Percentiles rank a stretch among this genome's conserved stretches.
Evolutionary conservation across 306 rosid genomes (phyloP).

Genomic region (Prosopis cineraria): DNA sequence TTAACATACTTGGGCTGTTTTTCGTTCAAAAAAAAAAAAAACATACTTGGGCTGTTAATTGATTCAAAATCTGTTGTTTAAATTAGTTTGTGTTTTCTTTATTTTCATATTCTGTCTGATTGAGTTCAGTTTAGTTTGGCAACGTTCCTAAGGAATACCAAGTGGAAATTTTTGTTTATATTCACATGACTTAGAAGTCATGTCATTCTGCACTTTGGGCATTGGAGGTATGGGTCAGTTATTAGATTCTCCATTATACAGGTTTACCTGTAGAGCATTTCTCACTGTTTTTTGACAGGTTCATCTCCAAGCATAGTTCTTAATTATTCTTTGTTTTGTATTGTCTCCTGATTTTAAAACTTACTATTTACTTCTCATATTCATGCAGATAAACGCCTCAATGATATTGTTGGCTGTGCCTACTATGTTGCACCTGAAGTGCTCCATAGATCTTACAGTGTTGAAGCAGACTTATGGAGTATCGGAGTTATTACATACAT

Average conservation of each 20-base stretch:
- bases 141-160: not conserved
- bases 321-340: constrained; percentile 22
- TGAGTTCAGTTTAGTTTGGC: not conserved
- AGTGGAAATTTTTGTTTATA: not conserved
- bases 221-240: not conserved
- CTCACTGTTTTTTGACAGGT: constrained; percentile 5
- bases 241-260: constrained; percentile 5
- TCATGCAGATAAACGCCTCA: constrained; percentile 84
- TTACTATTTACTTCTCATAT: constrained; percentile 41
- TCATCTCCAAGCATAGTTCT: constrained; percentile 5
- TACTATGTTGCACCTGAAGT: constrained; percentile 99
- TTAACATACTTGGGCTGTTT: no score
- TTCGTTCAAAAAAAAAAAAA: no score
- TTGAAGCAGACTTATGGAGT: constrained; percentile 97
- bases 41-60: not conserved
- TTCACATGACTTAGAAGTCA: constrained; percentile 16
- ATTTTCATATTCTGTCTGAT: constrained; percentile 6
- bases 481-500: constrained; percentile 93
- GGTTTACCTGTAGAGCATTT: constrained; percentile 19
- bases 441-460: constrained; percentile 87
- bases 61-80: not conserved
- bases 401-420: constrained; percentile 97
- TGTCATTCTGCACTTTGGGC: constrained; percentile 1
- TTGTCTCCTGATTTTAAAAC: constrained; percentile 22
- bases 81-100: constrained; percentile 6